Evolutionary conservation across 768 basidiomycete species (phyloP), one percentile per base, ranked within the genome.

Genomic region (Boletellus sp.): DNA sequence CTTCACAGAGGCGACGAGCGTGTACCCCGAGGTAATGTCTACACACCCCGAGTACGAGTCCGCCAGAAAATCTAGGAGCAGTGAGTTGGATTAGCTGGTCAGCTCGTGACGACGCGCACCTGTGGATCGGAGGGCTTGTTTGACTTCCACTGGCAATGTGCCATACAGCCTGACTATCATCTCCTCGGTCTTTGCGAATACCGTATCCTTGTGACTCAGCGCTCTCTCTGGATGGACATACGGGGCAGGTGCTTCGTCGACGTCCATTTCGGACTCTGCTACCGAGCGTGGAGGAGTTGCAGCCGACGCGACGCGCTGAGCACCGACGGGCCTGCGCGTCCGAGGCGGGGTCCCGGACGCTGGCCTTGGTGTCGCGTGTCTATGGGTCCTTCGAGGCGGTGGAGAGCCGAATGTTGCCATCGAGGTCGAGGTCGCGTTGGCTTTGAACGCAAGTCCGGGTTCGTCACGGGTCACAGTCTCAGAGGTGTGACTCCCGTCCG

Each of bases 151-250:
- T 3, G 89, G 89, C 42, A 90, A 64, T 56, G 76, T 73, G 22
- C 86, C 82, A 60, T 89, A 84, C 65, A 87, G 81, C 19, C 78
- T 71, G 20, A 82, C 84, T 12, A 76, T 61, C 54, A 89, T 67
- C 67, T 90, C 84, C 55, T 85, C 79, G 31, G 87, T 87, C 65
- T 84, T 85, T 42, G 87, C 85, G 65, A 84, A 87, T 28, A 83
- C 54, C 2, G 63, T 64, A 36, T 74, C 74, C 46, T 56, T 63
- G 48, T 63, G 61, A 37, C 28, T 47, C 19, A 60, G 48, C 24
- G 56, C 12, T 58, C 71, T 65, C 74, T 84, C 61, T 59, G 63
- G 52, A 60, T 65, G 39, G 64, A 47, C 42, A 64, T 74, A 45
- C 70, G 67, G 19, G 42, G 76, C 77, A 35, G 19, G 72, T 68